Base-by-base conservation (phyloP, 331 rosid species). In the Rhamnella rubrinervis region DNA sequence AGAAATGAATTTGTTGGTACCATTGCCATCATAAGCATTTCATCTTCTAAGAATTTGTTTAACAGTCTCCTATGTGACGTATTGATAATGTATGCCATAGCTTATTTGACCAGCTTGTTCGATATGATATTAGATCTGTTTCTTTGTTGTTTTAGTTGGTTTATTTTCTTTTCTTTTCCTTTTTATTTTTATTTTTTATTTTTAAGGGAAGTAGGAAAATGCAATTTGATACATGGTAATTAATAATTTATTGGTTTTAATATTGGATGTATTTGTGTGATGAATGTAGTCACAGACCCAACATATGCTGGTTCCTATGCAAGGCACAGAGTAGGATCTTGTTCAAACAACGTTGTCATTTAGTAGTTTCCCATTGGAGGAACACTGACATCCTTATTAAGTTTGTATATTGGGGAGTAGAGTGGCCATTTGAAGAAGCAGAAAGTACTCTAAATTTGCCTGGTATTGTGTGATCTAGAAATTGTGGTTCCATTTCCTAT, bases 301-400 rank as follows among this genome's bases (percentile, higher is more conserved):
- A 61, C 93, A 80, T 65, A 81, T 88, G 92, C 85, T 93, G 86
- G 77, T 85, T 71, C 98, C 93, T 47, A 88, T 91, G 98, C 97
- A 82, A 76, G 95, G 95, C 51, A 83, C 91, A 1, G 97, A 93
- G 77, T 87, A 83, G 86, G 59, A 35, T 74, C 66, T 21, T 55
- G 61, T 56, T 65, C 52, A 59, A 37, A 50, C 56, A 61, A 53
- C 55, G 38, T 75, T 76, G 63, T 71, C 75, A 58, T 79, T 73
- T 62, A 73, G 31, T 62, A 73, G 31, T 66, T 70, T 84, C 78
- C 49, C 41, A 55, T 28, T 28, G 41, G 58, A 72, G 76, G 79
- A 75, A 79, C n/a, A n/a, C n/a, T n/a, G n/a, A n/a, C n/a, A 74
- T 75, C 41, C 72, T 71, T 31, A 31, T 31, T 31, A 31, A 31